These are phyloP conservation scores for Eragrostis curvula DNA, from an alignment of 176 grass and related monocot genomes.

Conservation along the genomic window DNA sequence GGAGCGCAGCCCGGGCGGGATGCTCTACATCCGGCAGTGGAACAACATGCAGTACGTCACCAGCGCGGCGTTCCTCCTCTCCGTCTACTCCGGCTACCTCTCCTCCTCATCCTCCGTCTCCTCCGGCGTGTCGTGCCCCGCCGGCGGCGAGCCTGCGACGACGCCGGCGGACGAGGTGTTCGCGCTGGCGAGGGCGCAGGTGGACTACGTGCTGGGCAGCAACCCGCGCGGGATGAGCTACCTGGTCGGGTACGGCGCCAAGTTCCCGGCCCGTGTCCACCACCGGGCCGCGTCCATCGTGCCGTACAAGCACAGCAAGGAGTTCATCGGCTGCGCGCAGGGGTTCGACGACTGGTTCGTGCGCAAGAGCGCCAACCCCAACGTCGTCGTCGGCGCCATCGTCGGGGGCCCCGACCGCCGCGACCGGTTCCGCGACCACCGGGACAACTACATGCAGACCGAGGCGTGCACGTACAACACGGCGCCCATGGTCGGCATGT, in stretches of 20 bases:
- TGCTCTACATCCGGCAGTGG: constrained; percentile 71
- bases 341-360: constrained; percentile 64
- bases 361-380: constrained; percentile 56
- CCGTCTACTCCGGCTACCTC: constrained; percentile 68
- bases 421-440: constrained; percentile 59
- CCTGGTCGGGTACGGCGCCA: constrained; percentile 73
- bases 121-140: constrained; percentile 7
- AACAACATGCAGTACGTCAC: constrained; percentile 95
- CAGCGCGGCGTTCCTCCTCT: constrained; percentile 63
- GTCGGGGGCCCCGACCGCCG: constrained; percentile 65
- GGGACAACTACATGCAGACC: constrained; percentile 66
- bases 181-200: constrained; percentile 44
- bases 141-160: not conserved
- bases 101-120: not conserved
- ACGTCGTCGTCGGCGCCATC: constrained; percentile 69
- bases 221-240: constrained; percentile 77
- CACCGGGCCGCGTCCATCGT: constrained; percentile 72
- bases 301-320: constrained; percentile 58
- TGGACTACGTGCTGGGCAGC: constrained; percentile 72
- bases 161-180: constrained; percentile 49
- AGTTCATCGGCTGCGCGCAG: constrained; percentile 67
- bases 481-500: constrained; percentile 62
- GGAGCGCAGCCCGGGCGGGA: constrained; percentile 64
- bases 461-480: constrained; percentile 61
- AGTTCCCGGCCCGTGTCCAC: constrained; percentile 63